A percentile compares a stretch with the other conserved stretches of the same genome.
Conservation (phyloP, 2,329 filamentous ascomycete species). For the Trichoderma pleuroti region DNA sequence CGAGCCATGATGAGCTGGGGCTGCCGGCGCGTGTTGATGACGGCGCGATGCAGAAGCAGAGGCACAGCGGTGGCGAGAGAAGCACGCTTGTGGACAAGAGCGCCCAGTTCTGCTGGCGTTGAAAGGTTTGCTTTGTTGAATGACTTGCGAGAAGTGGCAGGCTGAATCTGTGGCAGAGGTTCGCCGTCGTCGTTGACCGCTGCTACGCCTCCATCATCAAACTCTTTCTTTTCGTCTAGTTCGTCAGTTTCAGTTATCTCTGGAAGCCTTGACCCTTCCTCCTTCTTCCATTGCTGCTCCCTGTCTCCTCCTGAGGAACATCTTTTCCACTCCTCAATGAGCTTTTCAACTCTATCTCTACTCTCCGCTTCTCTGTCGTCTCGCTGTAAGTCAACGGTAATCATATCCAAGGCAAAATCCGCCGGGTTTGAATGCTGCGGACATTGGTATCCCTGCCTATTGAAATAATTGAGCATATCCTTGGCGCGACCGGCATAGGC, state of each 20-base stretch:
- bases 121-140: slow-evolving; percentile 49
- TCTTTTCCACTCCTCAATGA: slow-evolving; percentile 59
- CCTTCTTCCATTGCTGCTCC: slow-evolving; percentile 13
- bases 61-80: slow-evolving; percentile 62
- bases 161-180: background rate
- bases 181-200: background rate
- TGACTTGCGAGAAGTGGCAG: slow-evolving; percentile 36
- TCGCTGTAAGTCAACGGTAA: slow-evolving; percentile 71
- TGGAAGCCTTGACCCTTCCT: slow-evolving; percentile 23
- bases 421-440: slow-evolving; percentile 70
- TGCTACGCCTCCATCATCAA: background rate
- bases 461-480: slow-evolving; percentile 65
- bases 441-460: slow-evolving; percentile 57
- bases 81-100: slow-evolving; percentile 60
- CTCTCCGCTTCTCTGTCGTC: slow-evolving; percentile 59
- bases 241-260: slow-evolving; percentile 32
- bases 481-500: slow-evolving; percentile 63
- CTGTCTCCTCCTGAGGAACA: slow-evolving; percentile 7
- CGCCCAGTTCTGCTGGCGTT: slow-evolving; percentile 69
- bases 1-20: slow-evolving; percentile 62
- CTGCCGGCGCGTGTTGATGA: slow-evolving; percentile 66
- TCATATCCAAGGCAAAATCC: slow-evolving; percentile 73
- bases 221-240: slow-evolving; percentile 20
- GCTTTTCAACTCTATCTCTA: slow-evolving; percentile 55
- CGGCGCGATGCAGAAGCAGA: slow-evolving; percentile 62